Base-by-base conservation (phyloP, 2,329 filamentous ascomycete genomes). In the Colletotrichum australisinense region DNA sequence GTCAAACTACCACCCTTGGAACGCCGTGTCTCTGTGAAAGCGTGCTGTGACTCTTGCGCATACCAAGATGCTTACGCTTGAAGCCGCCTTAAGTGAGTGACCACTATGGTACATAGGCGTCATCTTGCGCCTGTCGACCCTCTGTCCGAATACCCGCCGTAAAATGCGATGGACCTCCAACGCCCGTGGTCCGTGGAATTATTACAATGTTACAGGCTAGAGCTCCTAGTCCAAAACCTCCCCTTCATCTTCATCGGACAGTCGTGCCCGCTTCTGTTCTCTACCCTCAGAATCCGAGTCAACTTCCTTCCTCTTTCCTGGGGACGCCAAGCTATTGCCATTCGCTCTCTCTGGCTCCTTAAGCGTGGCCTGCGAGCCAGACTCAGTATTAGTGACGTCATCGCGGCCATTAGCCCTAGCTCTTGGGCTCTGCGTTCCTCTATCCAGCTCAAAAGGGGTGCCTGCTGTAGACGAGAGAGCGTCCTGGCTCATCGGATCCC, bases 341-440 rank as follows among this genome's bases (percentile, higher is more conserved):
- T 81, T 76, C 38, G 74, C 58, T 55, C 68, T 70, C 55, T 67
- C 69, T n/a, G 59, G 73, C 69, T 59, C 67, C 77, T 26, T 78
- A 7, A 76, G 80, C n/a, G 79, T 80, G n/a, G 78, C 74, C 67
- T 83, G 82, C 8, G 83, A 83, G n/a, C 78, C 82, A 22, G 79
- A 78, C 46, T 85, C 81, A 26, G 77, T 78, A 28, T 81, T 78
- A 12, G 79, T 80, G 53, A 71, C 57, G 26, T 83, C 82, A n/a
- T 79, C 80, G 12, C 79, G 76, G 28, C 85, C 86, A 57, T 87
- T 87, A 1, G 79, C 76, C 62, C 80, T 82, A 28, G 76, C 78
- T 30, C 77, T 83, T 0, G 88, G 88, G 73, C 88, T 89, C 75
- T 86, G 86, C 30, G 87, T 89, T 16, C 81, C 83, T 57, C 86